A percentile compares a stretch with the other conserved stretches of the same genome.
phyloP scores from a whole-genome alignment of 2,329 filamentous ascomycete genomes.

The Fusarium sarcochroum region DNA sequence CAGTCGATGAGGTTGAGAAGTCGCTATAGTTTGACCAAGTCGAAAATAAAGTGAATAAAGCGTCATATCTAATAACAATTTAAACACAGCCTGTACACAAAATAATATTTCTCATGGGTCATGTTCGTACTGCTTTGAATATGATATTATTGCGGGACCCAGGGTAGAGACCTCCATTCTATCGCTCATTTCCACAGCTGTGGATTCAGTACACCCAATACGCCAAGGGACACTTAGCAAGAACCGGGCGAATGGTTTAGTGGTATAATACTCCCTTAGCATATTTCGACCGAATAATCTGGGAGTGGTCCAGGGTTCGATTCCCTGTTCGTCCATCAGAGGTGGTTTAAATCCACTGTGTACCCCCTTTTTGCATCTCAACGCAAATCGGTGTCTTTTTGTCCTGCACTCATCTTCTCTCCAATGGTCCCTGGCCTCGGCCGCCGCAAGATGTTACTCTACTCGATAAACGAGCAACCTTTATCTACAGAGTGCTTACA shows the following conservation, averaged over 20 bases:
- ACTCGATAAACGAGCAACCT: too few relatives aligned
- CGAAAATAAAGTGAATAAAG: not conserved
- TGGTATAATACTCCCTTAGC: slow-evolving; percentile 51
- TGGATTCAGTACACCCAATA: not conserved
- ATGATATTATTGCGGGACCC: not conserved
- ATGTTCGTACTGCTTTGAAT: not conserved
- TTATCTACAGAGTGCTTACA: slow-evolving; percentile 1
- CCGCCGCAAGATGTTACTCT: too few relatives aligned
- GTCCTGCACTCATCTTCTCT: not conserved
- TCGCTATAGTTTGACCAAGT: slow-evolving; percentile 30
- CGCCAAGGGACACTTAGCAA: rapidly evolving
- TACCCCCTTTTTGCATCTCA: slow-evolving; percentile 1
- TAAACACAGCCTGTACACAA: not conserved
- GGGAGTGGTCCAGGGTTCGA: slow-evolving; percentile 51
- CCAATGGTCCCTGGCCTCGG: too few relatives aligned
- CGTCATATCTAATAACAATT: not conserved
- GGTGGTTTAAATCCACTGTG: slow-evolving; percentile 38
- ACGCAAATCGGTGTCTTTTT: not conserved
- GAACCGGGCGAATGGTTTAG: slow-evolving; percentile 48
- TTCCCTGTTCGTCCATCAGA: slow-evolving; percentile 48
- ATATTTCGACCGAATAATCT: slow-evolving; percentile 44
- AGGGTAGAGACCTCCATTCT: not conserved
- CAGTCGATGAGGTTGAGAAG: slow-evolving; percentile 60
- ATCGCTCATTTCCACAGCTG: too few relatives aligned
- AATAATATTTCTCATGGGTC: not conserved